Evolutionary conservation across 2,329 filamentous ascomycete genomes (phyloP).

Genomic region (Penicillium glabrum): DNA sequence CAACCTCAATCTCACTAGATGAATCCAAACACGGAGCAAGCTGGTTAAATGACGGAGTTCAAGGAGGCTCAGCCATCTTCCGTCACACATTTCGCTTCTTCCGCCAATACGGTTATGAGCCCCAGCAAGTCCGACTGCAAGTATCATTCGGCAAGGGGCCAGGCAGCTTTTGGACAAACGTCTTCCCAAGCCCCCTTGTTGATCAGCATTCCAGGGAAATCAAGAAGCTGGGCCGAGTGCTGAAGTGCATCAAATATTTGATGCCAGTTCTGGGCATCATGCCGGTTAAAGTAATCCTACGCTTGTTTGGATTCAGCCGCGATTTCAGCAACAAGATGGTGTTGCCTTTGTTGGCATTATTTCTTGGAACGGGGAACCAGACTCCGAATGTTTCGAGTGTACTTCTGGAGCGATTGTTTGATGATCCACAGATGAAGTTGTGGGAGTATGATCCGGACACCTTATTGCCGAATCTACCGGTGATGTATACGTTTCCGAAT

Average conservation of each 20-base stretch:
- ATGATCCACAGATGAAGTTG: slow-evolving; percentile 59
- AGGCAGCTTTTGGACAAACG: slow-evolving; percentile 62
- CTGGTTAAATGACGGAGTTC: slow-evolving; percentile 63
- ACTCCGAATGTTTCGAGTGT: slow-evolving; percentile 69
- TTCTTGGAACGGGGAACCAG: slow-evolving; percentile 73
- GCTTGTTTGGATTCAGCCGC: slow-evolving; percentile 66
- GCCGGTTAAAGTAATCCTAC: slow-evolving; percentile 64
- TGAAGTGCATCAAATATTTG: slow-evolving; percentile 56
- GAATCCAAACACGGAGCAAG: slow-evolving; percentile 56
- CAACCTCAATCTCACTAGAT: slow-evolving; percentile 58
- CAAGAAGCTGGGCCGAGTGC: slow-evolving; percentile 53
- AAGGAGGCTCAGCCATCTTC: slow-evolving; percentile 62
- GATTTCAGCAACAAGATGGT: slow-evolving; percentile 72
- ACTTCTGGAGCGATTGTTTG: slow-evolving; percentile 62
- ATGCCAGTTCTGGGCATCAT: slow-evolving; percentile 58
- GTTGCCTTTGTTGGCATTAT: slow-evolving; percentile 69
- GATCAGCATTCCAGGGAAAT: slow-evolving; percentile 58
- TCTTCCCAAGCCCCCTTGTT: slow-evolving; percentile 58
- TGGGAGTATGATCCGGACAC: slow-evolving; percentile 60
- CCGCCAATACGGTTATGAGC: slow-evolving; percentile 55
- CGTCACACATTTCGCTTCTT: slow-evolving; percentile 65
- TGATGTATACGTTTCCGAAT: slow-evolving; percentile 62
- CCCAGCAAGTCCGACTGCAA: slow-evolving; percentile 59
- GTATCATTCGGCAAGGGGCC: slow-evolving; percentile 60
- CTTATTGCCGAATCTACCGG: slow-evolving; percentile 55